Evolutionary conservation across 23 red algal genomes (phyloP), one percentile per base, ranked within the genome.

Genomic region (Pyropia haitanensis): DNA sequence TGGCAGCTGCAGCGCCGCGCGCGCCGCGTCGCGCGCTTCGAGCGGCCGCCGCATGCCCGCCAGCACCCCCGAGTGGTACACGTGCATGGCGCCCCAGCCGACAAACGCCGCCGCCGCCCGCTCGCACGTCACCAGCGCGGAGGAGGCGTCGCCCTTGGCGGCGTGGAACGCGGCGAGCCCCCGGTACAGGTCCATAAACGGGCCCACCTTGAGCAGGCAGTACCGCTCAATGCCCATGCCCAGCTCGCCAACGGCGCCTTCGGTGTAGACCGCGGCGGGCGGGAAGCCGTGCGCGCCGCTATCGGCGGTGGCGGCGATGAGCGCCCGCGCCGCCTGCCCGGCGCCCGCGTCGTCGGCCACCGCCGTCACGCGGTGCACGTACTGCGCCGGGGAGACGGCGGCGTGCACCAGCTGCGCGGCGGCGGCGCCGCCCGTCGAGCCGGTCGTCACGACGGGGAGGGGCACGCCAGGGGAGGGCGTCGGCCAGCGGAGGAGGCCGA

Each of bases 401-500:
- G 77, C 26, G 18, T 82, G 67, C 21, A 21, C 67, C 5, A 95
- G 83, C 58, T 56, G 53, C 12, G 33, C 33, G 18, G 58, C 39
- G 39, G 39, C 39, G 18, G 70, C 64, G 53, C 52, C 56, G 52
- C 79, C 62, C 28, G 27, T 39, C 3, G 53, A 27, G 2, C 19
- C 27, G 23, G 81, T 67, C 15, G 61, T 34, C 16, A 95, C 90
- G 27, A 95, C n/a, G 2, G 90, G 90, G 19, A 95, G 18, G 25
- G 62, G 59, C 81, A 88, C 79, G 46, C 73, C 74, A 18, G 63
- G 55, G 1, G 90, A 73, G 22, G 90, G 81, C 7, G 90, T 95
- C 14, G 90, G 90, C 90, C 90, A 95, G 24, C 90, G 90, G 60
- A 95, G 65, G 39, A 95, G 65, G 26, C 90, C 76, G 23, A 68